These are phyloP conservation scores for Corylus americana DNA, from an alignment of 306 rosid species.

Conservation along the genomic window DNA sequence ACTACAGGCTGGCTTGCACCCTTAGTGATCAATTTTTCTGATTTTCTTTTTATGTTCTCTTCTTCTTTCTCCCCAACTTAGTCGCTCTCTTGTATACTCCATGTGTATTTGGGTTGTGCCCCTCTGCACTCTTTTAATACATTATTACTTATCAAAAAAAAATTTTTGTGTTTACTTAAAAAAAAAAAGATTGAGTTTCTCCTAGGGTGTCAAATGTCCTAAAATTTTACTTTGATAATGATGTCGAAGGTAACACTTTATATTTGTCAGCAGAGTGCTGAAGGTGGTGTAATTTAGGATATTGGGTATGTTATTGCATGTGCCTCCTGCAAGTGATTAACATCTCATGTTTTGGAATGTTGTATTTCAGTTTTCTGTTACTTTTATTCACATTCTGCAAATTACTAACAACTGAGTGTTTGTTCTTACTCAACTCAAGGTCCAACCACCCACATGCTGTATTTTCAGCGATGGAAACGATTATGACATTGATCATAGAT, in stretches of 20 bases:
- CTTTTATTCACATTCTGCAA: conserved; percentile 18
- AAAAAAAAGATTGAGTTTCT: background rate
- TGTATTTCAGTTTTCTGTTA: conserved; percentile 3
- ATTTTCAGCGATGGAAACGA: conserved; percentile 53
- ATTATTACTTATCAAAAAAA: no score
- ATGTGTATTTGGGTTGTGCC: no score
- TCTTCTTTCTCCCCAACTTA: no score
- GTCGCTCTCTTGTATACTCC: no score
- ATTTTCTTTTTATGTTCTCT: no score
- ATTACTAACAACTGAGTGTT: conserved; percentile 29
- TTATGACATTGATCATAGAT: conserved; percentile 59
- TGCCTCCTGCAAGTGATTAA: conserved; percentile 9
- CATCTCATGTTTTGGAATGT: conserved; percentile 11
- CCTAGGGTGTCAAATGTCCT: background rate
- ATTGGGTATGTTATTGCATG: conserved; percentile 15
- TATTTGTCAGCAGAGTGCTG: background rate
- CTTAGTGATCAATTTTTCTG: no score
- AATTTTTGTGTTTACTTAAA: no score
- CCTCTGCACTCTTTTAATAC: no score
- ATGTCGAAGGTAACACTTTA: background rate
- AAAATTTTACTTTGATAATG: background rate
- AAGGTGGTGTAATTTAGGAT: background rate
- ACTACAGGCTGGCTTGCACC: no score
- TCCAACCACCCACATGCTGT: conserved; percentile 49
- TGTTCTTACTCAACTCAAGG: conserved; percentile 49